Base-by-base conservation (phyloP, 345 rosid species). In the Camelina sativa region DNA sequence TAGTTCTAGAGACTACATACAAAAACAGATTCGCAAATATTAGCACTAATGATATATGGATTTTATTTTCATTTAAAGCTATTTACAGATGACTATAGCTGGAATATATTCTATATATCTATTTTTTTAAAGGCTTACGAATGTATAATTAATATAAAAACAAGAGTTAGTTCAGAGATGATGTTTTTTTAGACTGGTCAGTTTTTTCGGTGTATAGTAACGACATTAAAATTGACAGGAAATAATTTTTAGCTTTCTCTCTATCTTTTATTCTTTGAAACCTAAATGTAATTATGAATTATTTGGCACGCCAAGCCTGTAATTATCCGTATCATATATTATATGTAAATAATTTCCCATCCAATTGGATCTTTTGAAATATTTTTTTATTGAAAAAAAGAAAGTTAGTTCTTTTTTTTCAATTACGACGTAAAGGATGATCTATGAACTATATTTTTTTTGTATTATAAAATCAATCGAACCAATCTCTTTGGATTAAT, bases 371-470 rank as follows among this genome's bases (percentile, higher is more conserved):
- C 17, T 17, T 17, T 17, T 17, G 17, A 17, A 17, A 17, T 17
- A 17, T 0, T 17, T 17, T 17, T 17, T 17, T 17, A 17, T 17
- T 17, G 17, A 17, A 17, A 17, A 17, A 17, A 17, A 17, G 17
- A 17, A 17, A 44, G 32, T 28, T 40, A 25, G 2, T 43, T 54
- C 2, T 1, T 52, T 71, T 5, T 73, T 13, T 30, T 47, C 37
- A 12, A 38, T 57, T 34, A 32, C 47, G 30, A 74, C 72, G 72
- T 74, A 65, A 34, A 56, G 59, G 61, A 58, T 58, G 52, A 66
- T 58, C 62, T 44, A 67, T 61, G 40, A 75, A 61, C 7, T 52
- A 61, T 48, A 13, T 37, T n/a, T 5, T 37, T 37, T 10, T 71
- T 59, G 66, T 60, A 71, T 34, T 35, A 71, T 44, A 48, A 59